Percentiles rank a stretch among this genome's conserved stretches.
Evolutionary conservation across 2,329 filamentous ascomycete species (phyloP).

Genomic region (Delphinella strobiligena): DNA sequence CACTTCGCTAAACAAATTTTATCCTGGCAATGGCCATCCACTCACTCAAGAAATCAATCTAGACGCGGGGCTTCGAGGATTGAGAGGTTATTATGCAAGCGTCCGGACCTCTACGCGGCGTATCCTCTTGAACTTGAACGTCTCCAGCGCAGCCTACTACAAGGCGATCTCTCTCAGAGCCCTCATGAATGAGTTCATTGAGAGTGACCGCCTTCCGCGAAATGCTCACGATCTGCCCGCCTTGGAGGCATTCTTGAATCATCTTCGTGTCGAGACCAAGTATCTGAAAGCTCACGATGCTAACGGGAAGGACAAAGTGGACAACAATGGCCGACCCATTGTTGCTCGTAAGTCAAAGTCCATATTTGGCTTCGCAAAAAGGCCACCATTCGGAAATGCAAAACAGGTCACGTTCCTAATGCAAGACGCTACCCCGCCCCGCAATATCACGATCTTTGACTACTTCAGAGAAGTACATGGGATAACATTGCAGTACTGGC

Average conservation of each 20-base stretch:
- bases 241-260: conserved; percentile 26
- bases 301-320: conserved; percentile 10
- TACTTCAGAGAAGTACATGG: conserved; percentile 35
- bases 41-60: conserved; percentile 28
- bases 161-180: conserved; percentile 21
- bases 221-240: conserved; percentile 9
- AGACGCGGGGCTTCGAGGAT: conserved; percentile 40
- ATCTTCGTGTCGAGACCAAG: conserved; percentile 27
- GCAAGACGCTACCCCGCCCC: conserved; percentile 16
- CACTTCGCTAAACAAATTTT: conserved; percentile 43
- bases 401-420: conserved; percentile 39
- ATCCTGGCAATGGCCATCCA: conserved; percentile 25
- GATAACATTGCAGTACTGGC: conserved; percentile 35
- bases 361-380: conserved; percentile 34
- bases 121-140: conserved; percentile 51
- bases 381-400: conserved; percentile 22
- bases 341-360: conserved; percentile 25
- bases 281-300: conserved; percentile 20
- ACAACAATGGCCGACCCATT: conserved; percentile 19
- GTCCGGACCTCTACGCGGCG: conserved; percentile 46
- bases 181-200: conserved; percentile 23
- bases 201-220: conserved; percentile 7
- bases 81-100: conserved; percentile 51
- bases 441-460: conserved; percentile 38
- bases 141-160: conserved; percentile 48